These are phyloP conservation scores for Hypoxylon cercidicola DNA, from an alignment of 495 filamentous ascomycete genomes.

Conservation along the genomic window DNA sequence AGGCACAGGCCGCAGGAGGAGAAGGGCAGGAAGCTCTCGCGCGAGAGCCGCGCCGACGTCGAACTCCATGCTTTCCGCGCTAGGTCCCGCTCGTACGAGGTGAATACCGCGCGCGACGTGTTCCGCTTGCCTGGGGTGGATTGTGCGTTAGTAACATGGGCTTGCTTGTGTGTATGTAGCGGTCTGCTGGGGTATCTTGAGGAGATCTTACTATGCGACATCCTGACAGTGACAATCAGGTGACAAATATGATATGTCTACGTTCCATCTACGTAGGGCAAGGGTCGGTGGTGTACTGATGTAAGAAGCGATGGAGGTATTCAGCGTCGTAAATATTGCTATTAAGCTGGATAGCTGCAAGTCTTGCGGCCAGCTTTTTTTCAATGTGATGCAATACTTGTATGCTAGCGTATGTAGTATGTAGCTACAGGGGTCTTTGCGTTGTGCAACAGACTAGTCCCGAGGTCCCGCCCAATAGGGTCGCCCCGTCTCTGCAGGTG, in stretches of 20 bases:
- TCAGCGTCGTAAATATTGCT: not conserved
- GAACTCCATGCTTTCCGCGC: slow-evolving; percentile 84
- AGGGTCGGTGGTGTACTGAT: not conserved
- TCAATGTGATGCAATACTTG: not conserved
- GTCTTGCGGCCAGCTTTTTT: not conserved
- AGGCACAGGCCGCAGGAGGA: slow-evolving; percentile 91
- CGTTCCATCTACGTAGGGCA: not conserved
- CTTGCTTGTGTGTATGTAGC: not conserved
- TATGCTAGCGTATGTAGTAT: not conserved
- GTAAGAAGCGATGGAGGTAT: not conserved
- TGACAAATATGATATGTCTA: not conserved
- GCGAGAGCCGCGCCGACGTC: slow-evolving; percentile 83
- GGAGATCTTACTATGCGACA: slow-evolving; percentile 65
- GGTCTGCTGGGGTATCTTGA: not conserved
- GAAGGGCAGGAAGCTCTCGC: slow-evolving; percentile 94
- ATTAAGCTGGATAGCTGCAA: slow-evolving; percentile 4
- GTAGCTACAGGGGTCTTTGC: slow-evolving; percentile 15
- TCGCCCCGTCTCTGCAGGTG: slow-evolving; percentile 28
- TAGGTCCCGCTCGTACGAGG: slow-evolving; percentile 85
- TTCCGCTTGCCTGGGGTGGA: slow-evolving; percentile 79
- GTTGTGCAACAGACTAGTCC: slow-evolving; percentile 14
- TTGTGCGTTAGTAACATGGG: slow-evolving; percentile 29
- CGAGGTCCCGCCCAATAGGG: slow-evolving; percentile 14
- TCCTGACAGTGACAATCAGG: slow-evolving; percentile 40
- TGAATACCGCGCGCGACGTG: slow-evolving; percentile 96